These are phyloP conservation scores for Logfia minima DNA, from an alignment of 129 eudicot species.

Conservation along the genomic window DNA sequence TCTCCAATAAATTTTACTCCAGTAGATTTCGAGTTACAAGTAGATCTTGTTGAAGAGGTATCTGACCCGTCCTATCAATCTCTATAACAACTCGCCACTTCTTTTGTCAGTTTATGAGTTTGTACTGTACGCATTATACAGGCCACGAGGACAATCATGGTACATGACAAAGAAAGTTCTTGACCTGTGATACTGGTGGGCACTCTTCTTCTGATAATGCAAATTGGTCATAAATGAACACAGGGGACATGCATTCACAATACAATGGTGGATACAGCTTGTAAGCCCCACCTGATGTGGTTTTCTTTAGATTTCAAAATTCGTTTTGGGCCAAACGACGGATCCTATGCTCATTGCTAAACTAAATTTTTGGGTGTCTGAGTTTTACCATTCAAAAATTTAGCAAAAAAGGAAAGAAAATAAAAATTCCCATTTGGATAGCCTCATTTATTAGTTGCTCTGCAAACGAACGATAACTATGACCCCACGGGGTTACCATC, in stretches of 20 bases:
- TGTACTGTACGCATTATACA: neutral
- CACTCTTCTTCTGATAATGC: constrained; percentile 19
- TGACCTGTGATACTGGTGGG: constrained; percentile 30
- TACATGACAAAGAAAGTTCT: constrained; percentile 26
- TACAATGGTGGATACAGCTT: constrained; percentile 22
- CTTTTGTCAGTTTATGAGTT: constrained; percentile 20
- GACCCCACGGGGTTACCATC: neutral
- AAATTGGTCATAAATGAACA: constrained; percentile 18
- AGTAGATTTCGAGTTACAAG: neutral
- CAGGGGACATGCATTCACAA: constrained; percentile 28
- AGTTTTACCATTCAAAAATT: neutral
- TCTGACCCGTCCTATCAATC: neutral
- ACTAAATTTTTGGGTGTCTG: neutral
- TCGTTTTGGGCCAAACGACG: constrained; percentile 15
- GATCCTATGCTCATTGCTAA: constrained; percentile 25
- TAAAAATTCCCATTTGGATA: neutral
- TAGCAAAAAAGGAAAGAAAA: no score
- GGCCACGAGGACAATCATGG: constrained; percentile 32
- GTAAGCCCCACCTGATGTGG: constrained; percentile 28
- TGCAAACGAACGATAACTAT: neutral
- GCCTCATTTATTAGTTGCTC: neutral
- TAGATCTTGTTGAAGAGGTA: neutral
- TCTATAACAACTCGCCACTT: neutral
- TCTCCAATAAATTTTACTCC: neutral
- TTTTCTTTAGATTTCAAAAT: constrained; percentile 8